Evolutionary conservation across 148 eudicot genomes (phyloP), one percentile per base, ranked within the genome.

Genomic region (Polygonum aviculare): DNA sequence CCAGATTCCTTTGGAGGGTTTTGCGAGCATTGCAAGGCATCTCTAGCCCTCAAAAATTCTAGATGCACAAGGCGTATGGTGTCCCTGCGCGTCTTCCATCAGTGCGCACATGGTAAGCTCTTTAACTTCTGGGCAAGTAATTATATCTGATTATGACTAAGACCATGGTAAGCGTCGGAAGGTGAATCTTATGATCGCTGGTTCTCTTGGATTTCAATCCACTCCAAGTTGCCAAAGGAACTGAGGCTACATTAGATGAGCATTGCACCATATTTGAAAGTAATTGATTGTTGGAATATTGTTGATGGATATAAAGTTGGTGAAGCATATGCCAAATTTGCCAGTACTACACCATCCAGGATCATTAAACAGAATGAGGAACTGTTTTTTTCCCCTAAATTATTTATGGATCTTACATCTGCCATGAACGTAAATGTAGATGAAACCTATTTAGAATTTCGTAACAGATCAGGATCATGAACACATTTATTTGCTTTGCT

Each of bases 41-140:
- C 72, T 92, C 99, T 75, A 97, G 99, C 82, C 96, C 99, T 15
- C 99, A 95, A 82, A 95, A 83, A 78, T 88, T 95, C 75, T 97
- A 95, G 82, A 87, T 95, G 79, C 99, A 95, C 88, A 95, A 91
- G 80, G 97, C 99, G 7, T 95, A 95, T 84, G 99, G 99, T 67
- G 93, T 94, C 78, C 97, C 97, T 41, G 99, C 90, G 89, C 83
- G 97, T 76, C 86, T 95, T 72, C 99, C 99, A 77, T 95, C 97
- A 5, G 97, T 97, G 76, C 99, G 93, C 81, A 95, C 99, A 55
- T 95, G 99, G 99, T 92, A 76, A 81, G 90, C 81, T 49, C 63
- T 44, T 18, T 69, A 40, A 45, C 6, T 60, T 40, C 0, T 33
- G 41, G 14, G 44, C 7, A 36, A 38, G 21, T 3, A 2, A 36